Conservation (phyloP, 2,329 filamentous ascomycete species). For the Elsinoe ampelina region DNA sequence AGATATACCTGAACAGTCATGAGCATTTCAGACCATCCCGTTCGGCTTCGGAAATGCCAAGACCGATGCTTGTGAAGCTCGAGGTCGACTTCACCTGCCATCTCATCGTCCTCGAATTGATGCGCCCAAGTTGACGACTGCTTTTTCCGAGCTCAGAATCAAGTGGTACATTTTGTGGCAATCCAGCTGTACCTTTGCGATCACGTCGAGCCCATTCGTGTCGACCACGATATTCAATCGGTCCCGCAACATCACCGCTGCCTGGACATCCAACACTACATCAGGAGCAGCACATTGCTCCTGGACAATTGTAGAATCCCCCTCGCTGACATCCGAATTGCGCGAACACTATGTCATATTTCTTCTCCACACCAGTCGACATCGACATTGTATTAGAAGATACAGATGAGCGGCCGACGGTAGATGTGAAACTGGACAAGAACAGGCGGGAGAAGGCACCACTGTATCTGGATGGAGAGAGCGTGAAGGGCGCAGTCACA, state of each 20-base stretch:
- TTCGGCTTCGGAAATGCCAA: neutral
- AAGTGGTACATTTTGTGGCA: too few species aligned
- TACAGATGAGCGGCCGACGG: constrained; percentile 84
- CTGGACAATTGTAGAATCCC: neutral
- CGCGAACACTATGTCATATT: constrained; percentile 68
- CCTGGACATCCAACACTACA: neutral
- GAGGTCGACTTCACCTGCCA: neutral
- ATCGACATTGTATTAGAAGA: constrained; percentile 98
- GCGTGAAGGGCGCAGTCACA: constrained; percentile 91
- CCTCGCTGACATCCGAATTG: neutral
- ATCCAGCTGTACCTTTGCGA: too few species aligned
- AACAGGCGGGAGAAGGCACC: constrained; percentile 94
- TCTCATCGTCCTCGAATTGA: neutral
- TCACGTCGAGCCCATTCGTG: neutral
- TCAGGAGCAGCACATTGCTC: neutral
- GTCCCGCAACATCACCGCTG: neutral
- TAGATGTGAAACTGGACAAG: constrained; percentile 98
- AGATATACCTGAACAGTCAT: too few species aligned
- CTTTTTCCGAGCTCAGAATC: neutral
- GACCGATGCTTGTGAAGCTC: neutral
- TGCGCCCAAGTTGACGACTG: neutral
- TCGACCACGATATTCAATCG: neutral
- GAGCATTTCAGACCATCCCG: too few species aligned
- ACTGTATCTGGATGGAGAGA: constrained; percentile 96
- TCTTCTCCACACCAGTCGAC: constrained; percentile 96